These are phyloP conservation scores for Massarina eburnea DNA, from an alignment of 2,329 filamentous ascomycete species.

Conservation along the genomic window DNA sequence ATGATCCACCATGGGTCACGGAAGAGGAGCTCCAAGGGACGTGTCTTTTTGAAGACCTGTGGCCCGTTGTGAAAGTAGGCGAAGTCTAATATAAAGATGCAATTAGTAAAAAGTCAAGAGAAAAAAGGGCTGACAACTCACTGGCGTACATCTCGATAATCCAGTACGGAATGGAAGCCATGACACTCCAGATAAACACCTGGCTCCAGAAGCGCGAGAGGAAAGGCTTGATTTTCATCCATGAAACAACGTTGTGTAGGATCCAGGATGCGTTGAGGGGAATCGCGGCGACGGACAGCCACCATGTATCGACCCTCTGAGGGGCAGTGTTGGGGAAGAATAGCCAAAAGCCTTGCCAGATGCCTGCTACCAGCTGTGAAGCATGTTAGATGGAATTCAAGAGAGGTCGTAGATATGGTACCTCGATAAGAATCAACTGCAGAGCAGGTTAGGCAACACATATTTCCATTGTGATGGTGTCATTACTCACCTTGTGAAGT, in stretches of 20 bases:
- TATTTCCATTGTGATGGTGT: not conserved
- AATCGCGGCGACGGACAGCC: conserved; percentile 62
- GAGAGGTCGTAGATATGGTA: conserved; percentile 18
- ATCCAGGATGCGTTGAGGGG: conserved; percentile 65
- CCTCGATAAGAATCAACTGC: conserved; percentile 52
- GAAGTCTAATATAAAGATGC: conserved; percentile 47
- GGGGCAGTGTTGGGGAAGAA: conserved; percentile 59
- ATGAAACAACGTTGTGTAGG: conserved; percentile 67
- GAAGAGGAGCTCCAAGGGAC: conserved; percentile 63
- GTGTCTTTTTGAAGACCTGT: conserved; percentile 55
- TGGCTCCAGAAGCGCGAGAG: conserved; percentile 52
- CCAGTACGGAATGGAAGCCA: conserved; percentile 65
- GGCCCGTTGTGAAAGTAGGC: conserved; percentile 62
- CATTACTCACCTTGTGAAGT: conserved; percentile 46
- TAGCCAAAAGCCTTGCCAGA: conserved; percentile 61
- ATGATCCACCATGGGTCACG: conserved; percentile 71
- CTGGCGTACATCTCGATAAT: conserved; percentile 64
- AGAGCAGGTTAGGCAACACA: conserved; percentile 14
- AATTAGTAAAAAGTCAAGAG: not conserved
- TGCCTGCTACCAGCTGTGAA: conserved; percentile 55
- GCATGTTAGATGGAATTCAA: conserved; percentile 8
- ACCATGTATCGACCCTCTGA: conserved; percentile 53
- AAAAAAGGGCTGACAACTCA: not conserved
- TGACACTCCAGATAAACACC: conserved; percentile 61
- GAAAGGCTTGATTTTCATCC: conserved; percentile 68